A percentile compares a stretch with the other conserved stretches of the same genome.
phyloP scores from a whole-genome alignment of 352 stramenopile species.

The Halophytophthora polymorphica region DNA sequence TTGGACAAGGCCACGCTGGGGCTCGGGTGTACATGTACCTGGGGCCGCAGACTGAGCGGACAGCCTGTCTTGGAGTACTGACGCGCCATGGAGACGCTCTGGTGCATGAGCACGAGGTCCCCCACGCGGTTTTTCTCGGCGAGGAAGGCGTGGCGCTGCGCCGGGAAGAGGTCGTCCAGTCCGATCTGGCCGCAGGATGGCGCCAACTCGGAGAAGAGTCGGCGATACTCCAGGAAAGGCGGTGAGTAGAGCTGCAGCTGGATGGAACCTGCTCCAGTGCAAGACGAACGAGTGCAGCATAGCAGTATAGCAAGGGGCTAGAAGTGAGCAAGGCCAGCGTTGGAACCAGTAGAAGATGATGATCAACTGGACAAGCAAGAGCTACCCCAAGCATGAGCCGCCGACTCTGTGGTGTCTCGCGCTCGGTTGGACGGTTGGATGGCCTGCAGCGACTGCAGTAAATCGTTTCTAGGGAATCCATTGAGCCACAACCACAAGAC shows the following conservation, averaged over 20 bases:
- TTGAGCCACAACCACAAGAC: neutral
- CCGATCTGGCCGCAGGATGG: constrained; percentile 55
- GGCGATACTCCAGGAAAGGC: constrained; percentile 38
- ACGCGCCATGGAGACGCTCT: constrained; percentile 65
- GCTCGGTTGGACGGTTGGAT: constrained; percentile 51
- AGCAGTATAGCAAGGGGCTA: neutral
- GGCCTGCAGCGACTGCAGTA: constrained; percentile 60
- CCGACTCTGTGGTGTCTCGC: constrained; percentile 5
- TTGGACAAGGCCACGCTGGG: neutral
- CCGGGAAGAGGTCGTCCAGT: constrained; percentile 59
- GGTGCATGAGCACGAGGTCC: constrained; percentile 54
- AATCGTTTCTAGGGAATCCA: constrained; percentile 37
- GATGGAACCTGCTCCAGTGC: constrained; percentile 44
- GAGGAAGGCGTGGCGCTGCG: constrained; percentile 51
- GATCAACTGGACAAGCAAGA: neutral
- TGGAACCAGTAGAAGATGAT: neutral
- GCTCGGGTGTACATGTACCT: constrained; percentile 17
- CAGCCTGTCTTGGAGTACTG: constrained; percentile 80
- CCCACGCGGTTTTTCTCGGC: constrained; percentile 64
- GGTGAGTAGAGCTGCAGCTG: constrained; percentile 48
- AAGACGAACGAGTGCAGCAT: constrained; percentile 1
- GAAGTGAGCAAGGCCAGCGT: neutral
- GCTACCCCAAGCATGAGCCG: constrained; percentile 33
- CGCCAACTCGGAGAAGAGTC: constrained; percentile 48
- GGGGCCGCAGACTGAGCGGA: constrained; percentile 46